Evolutionary conservation across 2,329 filamentous ascomycete genomes (phyloP), one percentile per base, ranked within the genome.

Genomic region (Ophiocordyceps unilateralis): DNA sequence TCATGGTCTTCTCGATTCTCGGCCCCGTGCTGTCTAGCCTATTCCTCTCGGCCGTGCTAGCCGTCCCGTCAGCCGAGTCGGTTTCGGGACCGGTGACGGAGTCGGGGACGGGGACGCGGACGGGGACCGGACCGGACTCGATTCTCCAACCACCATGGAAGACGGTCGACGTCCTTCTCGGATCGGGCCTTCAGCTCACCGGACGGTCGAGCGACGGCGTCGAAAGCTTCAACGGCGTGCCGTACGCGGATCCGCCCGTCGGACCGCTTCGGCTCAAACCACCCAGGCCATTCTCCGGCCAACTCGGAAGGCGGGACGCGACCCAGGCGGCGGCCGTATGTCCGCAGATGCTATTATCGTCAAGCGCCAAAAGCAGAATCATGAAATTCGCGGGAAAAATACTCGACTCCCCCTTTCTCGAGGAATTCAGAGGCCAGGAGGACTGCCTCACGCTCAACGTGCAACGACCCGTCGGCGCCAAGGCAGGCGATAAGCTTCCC

Each of bases 391-490:
- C 78, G 0, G 70, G 68, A 1, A 51, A 66, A 9, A 48, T 81
- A 1, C 45, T 70, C n/a, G 61, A 74, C 48, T 62, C 69, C 1
- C 76, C 76, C 0, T 53, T 82, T 7, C 70, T 82, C 38, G 71
- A 79, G 51, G 58, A 58, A 0, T 58, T 70, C 11, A 66, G 67
- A 1, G 69, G 70, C 43, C 63, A 72, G 40, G 79, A 83, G 54
- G 78, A 83, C 54, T 83, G 78, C 50, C 57, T 83, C 40, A 76
- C 67, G 2, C 57, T 83, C 45, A 70, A 68, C 42, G 67, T 83
- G 4, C 66, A 74, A 38, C 66, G 78, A 10, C 78, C 80, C 0
- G 58, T 64, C 0, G 75, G 74, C 5, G 74, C 70, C 1, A 67
- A 62, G 21, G 54, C 70, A 0, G 61, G 61, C 2, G 67, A 69